Conservation (phyloP, 2,329 filamentous ascomycete genomes). For the Colletotrichum destructivum region DNA sequence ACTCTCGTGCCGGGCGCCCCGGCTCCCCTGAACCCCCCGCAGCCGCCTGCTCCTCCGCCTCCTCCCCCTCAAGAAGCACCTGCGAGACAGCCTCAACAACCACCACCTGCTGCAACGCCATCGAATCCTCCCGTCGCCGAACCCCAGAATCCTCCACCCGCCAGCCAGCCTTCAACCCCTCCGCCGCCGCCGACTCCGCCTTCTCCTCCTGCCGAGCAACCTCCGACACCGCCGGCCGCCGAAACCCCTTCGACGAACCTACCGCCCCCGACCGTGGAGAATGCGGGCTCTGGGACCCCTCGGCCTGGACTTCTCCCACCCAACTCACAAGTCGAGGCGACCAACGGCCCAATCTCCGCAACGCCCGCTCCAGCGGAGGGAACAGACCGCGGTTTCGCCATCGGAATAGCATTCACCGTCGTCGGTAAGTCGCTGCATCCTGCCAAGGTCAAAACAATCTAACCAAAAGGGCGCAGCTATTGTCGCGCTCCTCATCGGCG, state of each 20-base stretch:
- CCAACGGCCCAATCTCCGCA: slow-evolving; percentile 8
- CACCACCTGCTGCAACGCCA: neutral
- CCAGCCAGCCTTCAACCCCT: slow-evolving; percentile 1
- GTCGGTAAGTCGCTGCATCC: slow-evolving; percentile 8
- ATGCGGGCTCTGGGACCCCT: slow-evolving; percentile 24
- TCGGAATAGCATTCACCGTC: slow-evolving; percentile 31
- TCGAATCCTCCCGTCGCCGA: neutral
- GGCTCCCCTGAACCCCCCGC: slow-evolving; percentile 6
- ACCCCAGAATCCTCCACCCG: neutral
- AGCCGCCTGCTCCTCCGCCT: no score
- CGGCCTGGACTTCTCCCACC: slow-evolving; percentile 10
- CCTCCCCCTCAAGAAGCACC: neutral
- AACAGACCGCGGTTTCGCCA: slow-evolving; percentile 5
- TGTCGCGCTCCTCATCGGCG: slow-evolving; percentile 29
- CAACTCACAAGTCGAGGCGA: slow-evolving; percentile 14
- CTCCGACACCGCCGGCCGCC: slow-evolving; percentile 3
- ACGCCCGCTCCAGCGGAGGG: neutral
- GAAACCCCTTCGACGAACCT: slow-evolving; percentile 10
- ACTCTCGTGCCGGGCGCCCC: slow-evolving; percentile 35
- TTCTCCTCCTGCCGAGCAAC: neutral
- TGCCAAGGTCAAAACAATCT: neutral
- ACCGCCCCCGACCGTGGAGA: slow-evolving; percentile 24
- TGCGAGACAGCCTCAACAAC: slow-evolving; percentile 5
- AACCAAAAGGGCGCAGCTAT: neutral
- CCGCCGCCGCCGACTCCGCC: neutral